Base-by-base conservation (phyloP, 495 filamentous ascomycete genomes). In the Lepraria neglecta region DNA sequence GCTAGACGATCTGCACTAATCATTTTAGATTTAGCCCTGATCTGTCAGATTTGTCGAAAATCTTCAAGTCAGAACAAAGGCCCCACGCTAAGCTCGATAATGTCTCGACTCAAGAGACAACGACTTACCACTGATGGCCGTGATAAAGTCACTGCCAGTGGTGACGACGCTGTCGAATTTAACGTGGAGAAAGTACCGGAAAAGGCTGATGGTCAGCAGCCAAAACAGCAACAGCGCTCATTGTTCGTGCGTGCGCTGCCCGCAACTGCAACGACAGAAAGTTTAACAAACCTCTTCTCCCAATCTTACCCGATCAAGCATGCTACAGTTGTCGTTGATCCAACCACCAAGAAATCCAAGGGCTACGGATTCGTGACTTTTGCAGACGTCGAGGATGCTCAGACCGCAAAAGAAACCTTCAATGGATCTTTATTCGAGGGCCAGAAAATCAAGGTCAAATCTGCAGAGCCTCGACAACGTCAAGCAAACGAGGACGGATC, bases 291-390 rank as follows among this genome's bases (percentile, higher is more conserved):
- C 62, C 84, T 87, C 73, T 99, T 99, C 74, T 99, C 94, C 5
- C 84, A 96, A 72, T 85, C 87, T 58, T 97, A 90, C 70, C 90
- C 95, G 27, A 80, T 97, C 70, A 97, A 96, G 71, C 94, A 97
- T 73, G 92, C 92, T 56, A 87, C 86, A 6, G 90, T 91, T 14
- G 89, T 99, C 21, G 75, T 82, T 38, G 91, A 97, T 71, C 80
- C 86, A 1, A 73, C 80, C 61, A 94, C 90, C 7, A 95, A 96
- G 68, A 74, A 82, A 52, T 96, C 88, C 21, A 88, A 90, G 65
- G 92, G 92, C 11, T 99, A 88, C 72, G 94, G 94, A 53, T 99
- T 99, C 74, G 92, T 97, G 51, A 96, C 94, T 14, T 96, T 97
- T 68, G 87, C 91, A 68, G 92, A 97, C 68, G 78, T 87, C 55